phyloP scores from a whole-genome alignment of 2,329 filamentous ascomycete species.

The Juglanconis juglandina region DNA sequence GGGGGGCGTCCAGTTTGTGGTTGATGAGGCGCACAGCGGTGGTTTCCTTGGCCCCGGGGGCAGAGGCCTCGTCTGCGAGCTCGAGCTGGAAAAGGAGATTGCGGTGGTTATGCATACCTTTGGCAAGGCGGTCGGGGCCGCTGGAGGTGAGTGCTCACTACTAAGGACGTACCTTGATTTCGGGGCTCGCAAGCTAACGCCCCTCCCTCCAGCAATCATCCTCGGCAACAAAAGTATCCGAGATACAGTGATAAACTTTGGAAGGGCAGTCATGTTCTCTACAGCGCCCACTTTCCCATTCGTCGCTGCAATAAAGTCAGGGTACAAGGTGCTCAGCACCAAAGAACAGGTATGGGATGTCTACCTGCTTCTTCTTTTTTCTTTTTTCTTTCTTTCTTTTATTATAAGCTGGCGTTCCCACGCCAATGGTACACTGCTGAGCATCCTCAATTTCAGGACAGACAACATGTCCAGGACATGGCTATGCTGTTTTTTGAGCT shows the following conservation, averaged over 20 bases:
- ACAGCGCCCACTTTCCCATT: slow-evolving; percentile 39
- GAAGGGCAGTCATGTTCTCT: slow-evolving; percentile 38
- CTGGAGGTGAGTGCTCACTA: slow-evolving; percentile 22
- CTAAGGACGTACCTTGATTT: not conserved
- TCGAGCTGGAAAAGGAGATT: slow-evolving; percentile 48
- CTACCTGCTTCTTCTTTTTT: not conserved
- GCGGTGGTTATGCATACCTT: slow-evolving; percentile 50
- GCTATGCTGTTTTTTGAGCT: not conserved
- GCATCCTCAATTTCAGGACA: not conserved
- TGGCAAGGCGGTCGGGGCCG: slow-evolving; percentile 47
- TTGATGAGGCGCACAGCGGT: slow-evolving; percentile 55
- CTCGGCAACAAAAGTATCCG: slow-evolving; percentile 19
- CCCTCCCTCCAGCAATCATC: slow-evolving; percentile 9
- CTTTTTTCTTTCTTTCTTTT: not conserved
- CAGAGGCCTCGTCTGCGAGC: slow-evolving; percentile 43
- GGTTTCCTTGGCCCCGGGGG: slow-evolving; percentile 49
- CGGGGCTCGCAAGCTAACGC: not conserved
- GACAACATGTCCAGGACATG: not conserved
- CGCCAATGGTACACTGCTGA: no score
- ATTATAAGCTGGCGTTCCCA: no score
- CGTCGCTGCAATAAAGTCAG: slow-evolving; percentile 35
- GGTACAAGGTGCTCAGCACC: slow-evolving; percentile 30
- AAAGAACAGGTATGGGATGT: slow-evolving; percentile 28
- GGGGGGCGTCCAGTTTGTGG: slow-evolving; percentile 45
- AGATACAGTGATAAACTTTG: slow-evolving; percentile 20